These are phyloP conservation scores for Trametes sp. DNA, from an alignment of 1,284 basidiomycete genomes.

Conservation along the genomic window DNA sequence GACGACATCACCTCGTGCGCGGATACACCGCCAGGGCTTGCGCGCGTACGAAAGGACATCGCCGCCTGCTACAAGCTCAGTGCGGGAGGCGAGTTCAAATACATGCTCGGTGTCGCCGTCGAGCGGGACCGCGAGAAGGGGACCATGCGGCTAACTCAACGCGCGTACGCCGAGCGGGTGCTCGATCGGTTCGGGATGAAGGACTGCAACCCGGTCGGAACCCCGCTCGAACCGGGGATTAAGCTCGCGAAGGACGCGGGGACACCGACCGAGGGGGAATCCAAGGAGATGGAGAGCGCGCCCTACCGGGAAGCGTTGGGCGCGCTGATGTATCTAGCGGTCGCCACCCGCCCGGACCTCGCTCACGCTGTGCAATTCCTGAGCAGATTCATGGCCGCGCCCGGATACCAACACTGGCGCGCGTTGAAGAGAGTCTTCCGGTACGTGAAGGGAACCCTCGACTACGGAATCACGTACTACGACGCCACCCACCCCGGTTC, in stretches of 20 bases:
- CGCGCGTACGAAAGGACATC: neutral
- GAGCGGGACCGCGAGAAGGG: constrained; percentile 1
- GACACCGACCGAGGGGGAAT: constrained; percentile 13
- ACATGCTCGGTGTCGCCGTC: constrained; percentile 1
- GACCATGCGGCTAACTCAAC: constrained; percentile 36
- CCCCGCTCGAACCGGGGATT: constrained; percentile 30
- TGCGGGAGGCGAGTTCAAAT: constrained; percentile 1
- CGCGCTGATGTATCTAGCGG: constrained; percentile 39
- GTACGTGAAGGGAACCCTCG: constrained; percentile 16
- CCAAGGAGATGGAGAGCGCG: constrained; percentile 23
- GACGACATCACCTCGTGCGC: neutral
- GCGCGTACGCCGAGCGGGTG: constrained; percentile 34
- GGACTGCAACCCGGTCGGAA: constrained; percentile 27
- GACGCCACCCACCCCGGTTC: neutral
- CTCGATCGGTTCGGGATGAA: constrained; percentile 28
- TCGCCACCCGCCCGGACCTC: constrained; percentile 28
- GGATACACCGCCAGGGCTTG: neutral
- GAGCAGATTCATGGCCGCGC: neutral
- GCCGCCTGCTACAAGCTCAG: neutral
- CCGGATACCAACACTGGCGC: constrained; percentile 12
- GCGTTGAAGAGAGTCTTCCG: constrained; percentile 12
- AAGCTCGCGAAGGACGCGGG: constrained; percentile 20
- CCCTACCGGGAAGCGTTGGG: constrained; percentile 38
- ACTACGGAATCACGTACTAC: constrained; percentile 5
- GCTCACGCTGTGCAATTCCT: constrained; percentile 5